phyloP scores from a whole-genome alignment of 2,329 filamentous ascomycete species.

The Colletotrichum sp. region DNA sequence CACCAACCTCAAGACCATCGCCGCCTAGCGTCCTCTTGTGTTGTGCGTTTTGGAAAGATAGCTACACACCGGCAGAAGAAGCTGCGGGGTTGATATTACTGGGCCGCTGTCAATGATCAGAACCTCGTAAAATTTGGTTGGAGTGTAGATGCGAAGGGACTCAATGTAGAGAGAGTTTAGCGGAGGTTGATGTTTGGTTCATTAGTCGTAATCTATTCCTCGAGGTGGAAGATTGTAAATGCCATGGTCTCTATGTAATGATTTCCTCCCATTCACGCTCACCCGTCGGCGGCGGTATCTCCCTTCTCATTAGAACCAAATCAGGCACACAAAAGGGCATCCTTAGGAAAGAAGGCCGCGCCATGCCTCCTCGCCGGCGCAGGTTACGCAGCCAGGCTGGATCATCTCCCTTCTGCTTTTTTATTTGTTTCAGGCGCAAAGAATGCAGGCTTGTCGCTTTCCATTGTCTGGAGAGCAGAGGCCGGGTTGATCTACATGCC shows the following conservation, averaged over 20 bases:
- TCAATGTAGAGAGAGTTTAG: background rate
- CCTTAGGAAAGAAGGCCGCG: constrained; percentile 13
- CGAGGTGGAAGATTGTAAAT: background rate
- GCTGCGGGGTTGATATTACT: background rate
- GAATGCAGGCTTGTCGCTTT: background rate
- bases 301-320: background rate
- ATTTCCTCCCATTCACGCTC: background rate
- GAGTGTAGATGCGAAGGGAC: background rate
- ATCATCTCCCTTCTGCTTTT: background rate
- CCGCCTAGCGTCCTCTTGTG: background rate
- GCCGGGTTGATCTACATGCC: background rate
- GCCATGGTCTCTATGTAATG: constrained; percentile 6
- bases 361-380: constrained; percentile 22
- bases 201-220: constrained; percentile 19
- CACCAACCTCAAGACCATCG: background rate
- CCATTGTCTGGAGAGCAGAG: background rate
- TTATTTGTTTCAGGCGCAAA: constrained; percentile 9
- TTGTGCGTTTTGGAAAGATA: background rate
- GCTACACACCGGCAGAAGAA: background rate
- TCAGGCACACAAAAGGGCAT: background rate
- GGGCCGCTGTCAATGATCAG: background rate
- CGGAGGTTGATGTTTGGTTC: constrained; percentile 5
- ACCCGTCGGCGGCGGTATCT: background rate
- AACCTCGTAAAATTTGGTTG: background rate
- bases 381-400: constrained; percentile 25